These are phyloP conservation scores for Lentinula sp. DNA, from an alignment of 768 basidiomycete genomes.

Conservation along the genomic window DNA sequence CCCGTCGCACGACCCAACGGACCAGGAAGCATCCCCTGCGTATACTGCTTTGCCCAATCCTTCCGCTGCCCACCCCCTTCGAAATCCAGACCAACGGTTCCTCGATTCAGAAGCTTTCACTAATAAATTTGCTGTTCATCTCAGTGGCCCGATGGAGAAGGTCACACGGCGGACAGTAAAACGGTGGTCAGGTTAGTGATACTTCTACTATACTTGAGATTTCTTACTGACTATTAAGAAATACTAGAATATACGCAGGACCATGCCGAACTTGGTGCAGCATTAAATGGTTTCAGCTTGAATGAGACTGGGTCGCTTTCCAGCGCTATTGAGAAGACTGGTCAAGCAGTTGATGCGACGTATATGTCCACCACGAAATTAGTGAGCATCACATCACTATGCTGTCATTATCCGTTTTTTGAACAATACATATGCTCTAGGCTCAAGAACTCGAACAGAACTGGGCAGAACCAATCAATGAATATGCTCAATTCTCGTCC, in stretches of 20 bases:
- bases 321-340: slow-evolving; percentile 91
- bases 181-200: slow-evolving; percentile 80
- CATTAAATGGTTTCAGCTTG: slow-evolving; percentile 88
- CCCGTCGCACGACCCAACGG: slow-evolving; percentile 91
- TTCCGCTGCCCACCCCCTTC: slow-evolving; percentile 81
- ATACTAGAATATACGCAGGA: slow-evolving; percentile 73
- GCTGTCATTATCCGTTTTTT: background rate
- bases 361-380: slow-evolving; percentile 90
- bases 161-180: slow-evolving; percentile 89
- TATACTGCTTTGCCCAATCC: slow-evolving; percentile 88
- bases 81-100: slow-evolving; percentile 92
- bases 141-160: slow-evolving; percentile 92
- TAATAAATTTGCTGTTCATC: slow-evolving; percentile 88
- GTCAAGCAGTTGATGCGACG: slow-evolving; percentile 91
- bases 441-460: slow-evolving; percentile 91
- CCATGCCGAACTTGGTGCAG: slow-evolving; percentile 85
- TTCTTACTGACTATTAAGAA: background rate
- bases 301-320: slow-evolving; percentile 74
- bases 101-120: slow-evolving; percentile 96
- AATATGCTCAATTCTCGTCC: slow-evolving; percentile 89
- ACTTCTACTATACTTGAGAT: background rate
- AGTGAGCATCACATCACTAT: slow-evolving; percentile 35
- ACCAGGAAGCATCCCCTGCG: slow-evolving; percentile 61
- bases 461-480: slow-evolving; percentile 94
- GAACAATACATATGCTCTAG: slow-evolving; percentile 30